phyloP scores from a whole-genome alignment of 2,329 filamentous ascomycete genomes.

The Exserohilum turcica region DNA sequence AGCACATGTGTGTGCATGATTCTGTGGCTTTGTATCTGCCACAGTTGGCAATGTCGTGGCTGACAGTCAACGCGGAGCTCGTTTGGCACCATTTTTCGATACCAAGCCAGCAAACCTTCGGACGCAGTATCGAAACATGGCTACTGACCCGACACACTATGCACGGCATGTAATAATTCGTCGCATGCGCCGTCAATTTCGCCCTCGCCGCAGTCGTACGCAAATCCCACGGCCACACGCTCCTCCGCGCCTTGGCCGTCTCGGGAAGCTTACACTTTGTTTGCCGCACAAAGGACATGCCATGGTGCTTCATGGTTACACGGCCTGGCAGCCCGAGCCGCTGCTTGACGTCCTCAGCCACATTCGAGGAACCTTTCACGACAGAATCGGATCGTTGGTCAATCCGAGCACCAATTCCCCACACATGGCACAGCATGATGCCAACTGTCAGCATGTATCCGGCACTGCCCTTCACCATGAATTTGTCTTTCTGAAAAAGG shows the following conservation, averaged over 20 bases:
- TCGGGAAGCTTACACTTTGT: constrained; percentile 12
- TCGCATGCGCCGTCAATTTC: constrained; percentile 11
- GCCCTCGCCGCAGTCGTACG: constrained; percentile 10
- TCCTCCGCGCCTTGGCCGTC: constrained; percentile 20
- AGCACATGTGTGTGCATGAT: constrained; percentile 4
- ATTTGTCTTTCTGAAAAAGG: constrained; percentile 16
- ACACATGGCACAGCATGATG: constrained; percentile 33
- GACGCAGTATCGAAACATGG: constrained; percentile 2
- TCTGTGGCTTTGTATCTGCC: constrained; percentile 5
- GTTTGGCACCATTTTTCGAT: neutral
- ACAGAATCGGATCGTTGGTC: constrained; percentile 20
- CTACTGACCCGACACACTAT: constrained; percentile 5
- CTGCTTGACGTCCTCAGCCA: constrained; percentile 13
- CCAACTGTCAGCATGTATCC: constrained; percentile 32
- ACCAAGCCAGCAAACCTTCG: neutral
- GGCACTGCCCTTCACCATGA: constrained; percentile 13
- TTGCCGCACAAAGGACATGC: constrained; percentile 16
- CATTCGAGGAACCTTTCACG: constrained; percentile 28
- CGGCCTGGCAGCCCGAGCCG: constrained; percentile 12
- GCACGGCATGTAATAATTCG: constrained; percentile 4
- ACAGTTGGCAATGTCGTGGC: neutral
- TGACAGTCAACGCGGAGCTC: neutral
- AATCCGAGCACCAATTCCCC: constrained; percentile 28
- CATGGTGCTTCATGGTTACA: constrained; percentile 15
- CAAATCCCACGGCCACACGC: constrained; percentile 12